Evolutionary conservation across 768 basidiomycete genomes (phyloP), one percentile per base, ranked within the genome.

Genomic region (Tulasnella sp.): DNA sequence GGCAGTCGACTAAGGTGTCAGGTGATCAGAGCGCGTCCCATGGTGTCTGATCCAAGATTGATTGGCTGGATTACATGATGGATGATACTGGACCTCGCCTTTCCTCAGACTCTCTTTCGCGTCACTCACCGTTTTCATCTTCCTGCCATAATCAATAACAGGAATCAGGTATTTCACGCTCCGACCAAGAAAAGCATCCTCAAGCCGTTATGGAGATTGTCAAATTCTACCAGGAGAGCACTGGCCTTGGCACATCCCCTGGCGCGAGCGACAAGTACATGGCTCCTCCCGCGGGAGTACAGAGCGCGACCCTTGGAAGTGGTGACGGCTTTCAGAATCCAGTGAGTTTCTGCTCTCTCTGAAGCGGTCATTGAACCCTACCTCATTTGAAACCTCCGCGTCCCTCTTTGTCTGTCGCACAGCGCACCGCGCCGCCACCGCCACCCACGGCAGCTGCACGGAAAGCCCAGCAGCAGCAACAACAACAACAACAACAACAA

Each of bases 171-270:
- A 97, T 98, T 68, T 92, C 91, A 41, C 82, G 87, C 66, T 78
- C 75, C 22, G 92, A 99, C 72, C 96, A 99, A 74, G 93, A 96
- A 72, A 92, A 89, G 76, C 93, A 98, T 67, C 96, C 96, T 0
- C 86, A 96, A 72, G 92, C 92, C 2, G 92, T 98, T 62, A 92
- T 93, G 82, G 96, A 97, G 68, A 94, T 98, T 63, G 94, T 99
- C 70, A 92, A 93, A 68, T 97, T 98, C 73, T 98, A 96, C 71
- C 94, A 98, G 67, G 88, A 92, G 71, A 45, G 67, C 66, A 31
- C 67, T 64, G 81, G 85, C 34, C 79, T 82, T 61, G 80, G 83
- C 12, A 75, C 78, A 12, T 76, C 82, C n/a, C 12, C 29, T n/a
- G 64, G 79, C 67, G 60, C 61, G 15, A 51, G 48, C 54, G 63